A percentile compares a stretch with the other conserved stretches of the same genome.
phyloP scores from a whole-genome alignment of 2,329 filamentous ascomycete genomes.

The Cucurbitaria berberidis region DNA sequence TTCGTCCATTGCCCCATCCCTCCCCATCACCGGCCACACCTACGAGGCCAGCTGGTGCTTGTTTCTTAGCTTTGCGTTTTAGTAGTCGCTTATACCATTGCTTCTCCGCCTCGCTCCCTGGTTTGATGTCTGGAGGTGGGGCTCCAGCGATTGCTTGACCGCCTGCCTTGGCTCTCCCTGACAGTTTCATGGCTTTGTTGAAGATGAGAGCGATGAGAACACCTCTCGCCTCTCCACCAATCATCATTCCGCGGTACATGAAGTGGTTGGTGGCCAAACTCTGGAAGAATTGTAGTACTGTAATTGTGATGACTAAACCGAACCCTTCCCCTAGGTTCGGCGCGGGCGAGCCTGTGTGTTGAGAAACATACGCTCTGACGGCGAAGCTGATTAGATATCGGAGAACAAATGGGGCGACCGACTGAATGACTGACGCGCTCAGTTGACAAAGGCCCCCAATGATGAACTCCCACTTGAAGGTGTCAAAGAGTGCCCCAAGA shows the following conservation, averaged over 20 bases:
- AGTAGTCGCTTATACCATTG: conserved; percentile 58
- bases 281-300: conserved; percentile 82
- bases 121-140: conserved; percentile 52
- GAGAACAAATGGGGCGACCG: conserved; percentile 83
- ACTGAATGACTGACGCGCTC: conserved; percentile 71
- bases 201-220: conserved; percentile 87
- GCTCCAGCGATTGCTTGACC: conserved; percentile 59
- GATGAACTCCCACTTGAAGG: conserved; percentile 83
- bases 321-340: conserved; percentile 78
- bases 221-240: conserved; percentile 82
- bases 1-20: conserved; percentile 91
- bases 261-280: conserved; percentile 87
- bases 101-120: conserved; percentile 58
- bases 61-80: conserved; percentile 48
- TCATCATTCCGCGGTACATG: conserved; percentile 89
- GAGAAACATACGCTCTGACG: conserved; percentile 75
- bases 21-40: conserved; percentile 71
- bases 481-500: conserved; percentile 82
- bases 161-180: conserved; percentile 84
- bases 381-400: conserved; percentile 88
- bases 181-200: conserved; percentile 89
- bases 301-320: conserved; percentile 83
- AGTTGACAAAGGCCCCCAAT: conserved; percentile 81
- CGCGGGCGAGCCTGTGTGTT: conserved; percentile 57
- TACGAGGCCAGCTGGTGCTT: conserved; percentile 52